Conservation (phyloP, 768 basidiomycete species). For the Steccherinum ochraceum region DNA sequence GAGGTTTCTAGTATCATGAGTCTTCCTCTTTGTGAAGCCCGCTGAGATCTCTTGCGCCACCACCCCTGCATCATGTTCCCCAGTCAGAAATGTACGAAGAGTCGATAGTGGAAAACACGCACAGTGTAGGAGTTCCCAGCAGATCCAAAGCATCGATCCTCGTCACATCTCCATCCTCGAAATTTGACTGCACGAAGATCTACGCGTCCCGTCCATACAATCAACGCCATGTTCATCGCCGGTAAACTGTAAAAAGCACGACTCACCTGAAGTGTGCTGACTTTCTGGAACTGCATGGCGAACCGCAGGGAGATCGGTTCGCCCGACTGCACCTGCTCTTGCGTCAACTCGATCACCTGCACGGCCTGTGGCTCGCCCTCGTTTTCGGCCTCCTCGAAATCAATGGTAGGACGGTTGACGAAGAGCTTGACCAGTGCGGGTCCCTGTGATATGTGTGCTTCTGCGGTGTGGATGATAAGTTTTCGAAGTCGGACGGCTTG, state of each 20-base stretch:
- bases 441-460: conserved; percentile 30
- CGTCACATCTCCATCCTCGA: conserved; percentile 52
- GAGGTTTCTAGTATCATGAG: too few species aligned
- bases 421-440: conserved; percentile 60
- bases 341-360: conserved; percentile 49
- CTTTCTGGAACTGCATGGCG: conserved; percentile 66
- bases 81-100: not conserved
- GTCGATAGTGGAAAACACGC: conserved; percentile 21
- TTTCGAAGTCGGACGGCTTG: conserved; percentile 60
- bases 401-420: conserved; percentile 51
- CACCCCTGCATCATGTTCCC: not conserved
- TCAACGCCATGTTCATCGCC: not conserved
- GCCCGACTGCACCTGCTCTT: conserved; percentile 43
- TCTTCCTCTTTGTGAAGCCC: conserved; percentile 21
- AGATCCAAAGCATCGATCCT: conserved; percentile 64
- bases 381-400: conserved; percentile 62
- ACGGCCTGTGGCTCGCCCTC: conserved; percentile 42
- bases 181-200: conserved; percentile 67
- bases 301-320: conserved; percentile 48
- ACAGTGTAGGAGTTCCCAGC: conserved; percentile 55
- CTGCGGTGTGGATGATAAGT: conserved; percentile 41
- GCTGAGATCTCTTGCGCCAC: conserved; percentile 21
- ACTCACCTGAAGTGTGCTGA: conserved; percentile 61
- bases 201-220: conserved; percentile 22
- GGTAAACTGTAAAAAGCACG: not conserved